Evolutionary conservation across 169 alveolate genomes (phyloP).

Genomic region (Toxoplasma gondii): DNA sequence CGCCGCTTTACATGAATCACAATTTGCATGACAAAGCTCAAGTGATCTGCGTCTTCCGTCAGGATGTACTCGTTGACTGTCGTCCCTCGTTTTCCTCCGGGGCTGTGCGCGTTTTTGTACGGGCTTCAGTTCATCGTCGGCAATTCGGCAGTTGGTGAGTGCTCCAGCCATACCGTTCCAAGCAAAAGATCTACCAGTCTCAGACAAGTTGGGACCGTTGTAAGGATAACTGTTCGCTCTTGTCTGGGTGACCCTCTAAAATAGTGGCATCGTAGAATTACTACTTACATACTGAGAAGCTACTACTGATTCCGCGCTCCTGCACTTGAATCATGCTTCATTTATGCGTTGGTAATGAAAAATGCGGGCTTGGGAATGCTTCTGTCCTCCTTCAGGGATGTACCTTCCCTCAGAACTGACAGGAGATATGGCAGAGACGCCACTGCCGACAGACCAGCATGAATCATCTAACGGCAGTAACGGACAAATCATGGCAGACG

Average conservation of each 20-base stretch:
- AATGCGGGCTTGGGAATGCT: too few species aligned
- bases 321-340: too few species aligned
- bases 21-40: neutral
- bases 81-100: neutral
- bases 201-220: too few species aligned
- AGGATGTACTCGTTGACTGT: neutral
- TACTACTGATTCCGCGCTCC: too few species aligned
- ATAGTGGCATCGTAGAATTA: too few species aligned
- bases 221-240: too few species aligned
- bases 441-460: neutral
- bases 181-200: too few species aligned
- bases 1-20: neutral
- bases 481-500: neutral
- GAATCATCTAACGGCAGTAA: neutral
- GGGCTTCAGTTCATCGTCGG: neutral
- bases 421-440: neutral
- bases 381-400: neutral
- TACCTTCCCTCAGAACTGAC: neutral
- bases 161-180: neutral
- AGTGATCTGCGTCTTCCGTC: neutral
- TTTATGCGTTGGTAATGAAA: too few species aligned
- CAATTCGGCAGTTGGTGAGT: neutral
- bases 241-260: too few species aligned
- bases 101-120: neutral
- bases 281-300: too few species aligned